Conservation (phyloP, 2,329 filamentous ascomycete genomes). For the Dactylellina haptotyla region DNA sequence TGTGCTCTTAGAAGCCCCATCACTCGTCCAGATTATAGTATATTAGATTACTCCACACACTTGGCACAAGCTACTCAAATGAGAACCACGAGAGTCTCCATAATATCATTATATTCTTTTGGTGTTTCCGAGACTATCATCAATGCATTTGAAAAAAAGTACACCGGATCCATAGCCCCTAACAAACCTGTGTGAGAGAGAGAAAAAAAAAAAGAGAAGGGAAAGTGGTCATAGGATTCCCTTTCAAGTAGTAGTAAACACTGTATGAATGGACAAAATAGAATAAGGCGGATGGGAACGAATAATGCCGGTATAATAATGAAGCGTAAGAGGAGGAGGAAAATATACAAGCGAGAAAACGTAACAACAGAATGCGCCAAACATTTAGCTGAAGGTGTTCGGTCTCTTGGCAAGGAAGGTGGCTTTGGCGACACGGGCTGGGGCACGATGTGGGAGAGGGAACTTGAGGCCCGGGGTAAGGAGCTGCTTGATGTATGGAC, state of each 20-base stretch:
- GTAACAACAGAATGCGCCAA: conserved; percentile 54
- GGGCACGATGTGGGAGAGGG: conserved; percentile 95
- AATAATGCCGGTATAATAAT: conserved; percentile 53
- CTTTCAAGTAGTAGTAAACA: conserved; percentile 43
- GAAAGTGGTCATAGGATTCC: conserved; percentile 42
- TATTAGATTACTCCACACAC: not conserved
- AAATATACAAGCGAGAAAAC: conserved; percentile 53
- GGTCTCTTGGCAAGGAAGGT: conserved; percentile 92
- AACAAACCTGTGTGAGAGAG: conserved; percentile 44
- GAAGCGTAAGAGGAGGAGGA: conserved; percentile 44
- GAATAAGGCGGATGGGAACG: conserved; percentile 27
- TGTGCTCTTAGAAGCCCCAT: too few relatives aligned
- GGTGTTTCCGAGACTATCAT: conserved; percentile 54
- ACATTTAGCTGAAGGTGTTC: conserved; percentile 93
- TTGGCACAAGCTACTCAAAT: not conserved
- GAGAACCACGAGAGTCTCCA: conserved; percentile 18
- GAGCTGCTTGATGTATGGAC: conserved; percentile 99
- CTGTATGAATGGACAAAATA: conserved; percentile 38
- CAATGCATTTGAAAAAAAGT: conserved; percentile 54
- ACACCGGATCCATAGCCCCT: conserved; percentile 54
- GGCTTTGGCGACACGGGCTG: conserved; percentile 85
- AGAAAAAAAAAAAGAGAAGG: conserved; percentile 41
- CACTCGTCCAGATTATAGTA: too few relatives aligned
- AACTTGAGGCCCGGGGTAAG: conserved; percentile 94
- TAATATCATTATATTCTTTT: conserved; percentile 54